A percentile compares a stretch with the other conserved stretches of the same genome.
These are phyloP conservation scores for Dothideomycetes sp. DNA, from an alignment of 2,329 filamentous ascomycete genomes.

Conservation along the genomic window DNA sequence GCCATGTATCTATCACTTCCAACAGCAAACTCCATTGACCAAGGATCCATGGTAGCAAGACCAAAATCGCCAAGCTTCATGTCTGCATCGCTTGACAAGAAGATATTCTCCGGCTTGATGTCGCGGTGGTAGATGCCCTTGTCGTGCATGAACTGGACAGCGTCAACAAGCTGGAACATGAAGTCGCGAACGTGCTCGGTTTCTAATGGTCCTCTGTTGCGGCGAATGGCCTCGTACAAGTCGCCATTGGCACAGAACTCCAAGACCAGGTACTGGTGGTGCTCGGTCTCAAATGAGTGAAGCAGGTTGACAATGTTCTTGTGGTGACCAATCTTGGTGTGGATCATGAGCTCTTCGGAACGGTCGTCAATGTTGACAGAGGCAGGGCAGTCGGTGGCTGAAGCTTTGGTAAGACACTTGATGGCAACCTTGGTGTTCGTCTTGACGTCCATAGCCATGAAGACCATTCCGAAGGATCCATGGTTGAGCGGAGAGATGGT, in stretches of 20 bases:
- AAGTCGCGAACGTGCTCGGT: slow-evolving; percentile 95
- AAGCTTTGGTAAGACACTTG: slow-evolving; percentile 84
- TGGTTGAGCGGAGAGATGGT: slow-evolving; percentile 93
- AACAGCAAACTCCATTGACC: slow-evolving; percentile 87
- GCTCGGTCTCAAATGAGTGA: slow-evolving; percentile 81
- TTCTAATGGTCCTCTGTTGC: slow-evolving; percentile 76
- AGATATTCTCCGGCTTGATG: slow-evolving; percentile 99
- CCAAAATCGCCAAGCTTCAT: slow-evolving; percentile 98
- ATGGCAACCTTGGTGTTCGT: slow-evolving; percentile 79
- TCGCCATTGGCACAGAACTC: slow-evolving; percentile 95
- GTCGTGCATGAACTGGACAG: slow-evolving; percentile 80
- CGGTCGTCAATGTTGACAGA: slow-evolving; percentile 70
- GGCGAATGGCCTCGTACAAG: slow-evolving; percentile 91
- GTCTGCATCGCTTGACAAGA: slow-evolving; percentile 70
- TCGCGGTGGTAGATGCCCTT: slow-evolving; percentile 93
- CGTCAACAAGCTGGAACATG: slow-evolving; percentile 88
- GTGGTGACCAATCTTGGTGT: slow-evolving; percentile 67
- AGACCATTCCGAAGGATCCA: slow-evolving; percentile 98
- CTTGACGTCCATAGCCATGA: slow-evolving; percentile 70
- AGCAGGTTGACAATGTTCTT: slow-evolving; percentile 90
- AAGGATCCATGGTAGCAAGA: slow-evolving; percentile 76
- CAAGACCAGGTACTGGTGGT: slow-evolving; percentile 83
- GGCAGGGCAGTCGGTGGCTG: slow-evolving; percentile 36
- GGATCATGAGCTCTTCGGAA: slow-evolving; percentile 70
- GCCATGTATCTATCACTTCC: slow-evolving; percentile 99